Base-by-base conservation (phyloP, 2,329 filamentous ascomycete genomes). In the Parafenestella ontariensis region DNA sequence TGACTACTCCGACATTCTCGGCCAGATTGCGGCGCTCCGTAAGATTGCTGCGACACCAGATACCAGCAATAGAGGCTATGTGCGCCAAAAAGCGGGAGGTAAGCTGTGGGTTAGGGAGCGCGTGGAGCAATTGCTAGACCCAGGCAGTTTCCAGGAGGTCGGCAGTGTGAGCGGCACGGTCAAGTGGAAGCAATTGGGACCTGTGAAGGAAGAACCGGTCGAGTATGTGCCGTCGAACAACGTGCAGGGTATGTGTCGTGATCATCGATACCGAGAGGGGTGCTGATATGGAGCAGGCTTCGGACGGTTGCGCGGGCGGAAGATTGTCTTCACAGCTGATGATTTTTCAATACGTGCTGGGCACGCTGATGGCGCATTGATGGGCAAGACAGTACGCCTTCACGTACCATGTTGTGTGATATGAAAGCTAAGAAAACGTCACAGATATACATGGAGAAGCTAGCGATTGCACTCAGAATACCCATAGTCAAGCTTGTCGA, bases 51-150 rank as follows among this genome's bases (percentile, higher is more conserved):
- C 78, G 20, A 87, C 81, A 1, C 85, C 86, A 1, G 78, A 86
- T 46, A 69, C 77, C 0, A 79, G 74, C 7, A 82, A 82, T 50
- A 77, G 82, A 56, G 86, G 86, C 21, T 88, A 88, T 58, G 71
- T 84, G n/a, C 81, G 84, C 5, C 86, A 89, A 66, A 87, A 86
- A 59, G 78, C 85, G 70, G 81, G 84, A 3, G 86, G 86, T 1
- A 89, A 89, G 69, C 78, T 88, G 17, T 88, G 85, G 85, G 85
- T 88, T 0, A 81, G 85, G 20, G 85, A 88, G 63, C 78, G 86
- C 2, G 82, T 88, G 17, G 78, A 83, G 5, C 75, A 81, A 28
- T 75, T 89, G n/a, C 77, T 88, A 10, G 85, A 88, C 52, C 62
- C 74, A 2, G 81, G 77, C 2, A 82, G 77, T 21, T 87, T 87